Evolutionary conservation across 257 asterid genomes (phyloP).

Genomic region (Anisodus acutangulus): DNA sequence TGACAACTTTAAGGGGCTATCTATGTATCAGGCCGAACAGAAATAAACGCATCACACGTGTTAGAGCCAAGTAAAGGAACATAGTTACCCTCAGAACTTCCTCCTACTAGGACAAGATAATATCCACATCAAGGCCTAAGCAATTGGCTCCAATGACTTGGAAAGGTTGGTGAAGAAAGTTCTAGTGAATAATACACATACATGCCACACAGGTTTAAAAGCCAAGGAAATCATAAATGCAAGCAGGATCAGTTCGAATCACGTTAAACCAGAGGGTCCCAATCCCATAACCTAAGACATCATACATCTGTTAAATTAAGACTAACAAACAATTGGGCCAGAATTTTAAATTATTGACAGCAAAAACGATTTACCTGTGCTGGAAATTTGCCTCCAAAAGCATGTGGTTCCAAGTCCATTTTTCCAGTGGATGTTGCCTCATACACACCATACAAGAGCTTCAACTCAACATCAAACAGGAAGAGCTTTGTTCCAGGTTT

Average conservation of each 20-base stretch:
- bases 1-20: neutral
- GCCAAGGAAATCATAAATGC: neutral
- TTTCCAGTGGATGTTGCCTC: constrained; percentile 70
- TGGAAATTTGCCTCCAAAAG: constrained; percentile 77
- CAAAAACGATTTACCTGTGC: constrained; percentile 61
- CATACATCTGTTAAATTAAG: neutral
- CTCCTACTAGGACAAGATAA: constrained; percentile 8
- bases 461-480: constrained; percentile 63
- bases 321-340: neutral
- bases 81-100: constrained; percentile 7
- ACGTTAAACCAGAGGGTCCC: neutral
- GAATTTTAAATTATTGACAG: neutral
- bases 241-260: constrained; percentile 1
- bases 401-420: constrained; percentile 71
- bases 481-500: constrained; percentile 72
- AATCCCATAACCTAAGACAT: neutral
- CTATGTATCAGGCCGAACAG: neutral
- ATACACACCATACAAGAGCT: constrained; percentile 75
- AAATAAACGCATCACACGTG: neutral
- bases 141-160: neutral
- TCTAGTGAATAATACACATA: constrained; percentile 7
- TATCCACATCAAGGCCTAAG: neutral
- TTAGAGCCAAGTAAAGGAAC: neutral
- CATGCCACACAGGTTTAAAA: neutral
- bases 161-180: neutral